These are phyloP conservation scores for Cryptosporidium ryanae DNA, from an alignment of 169 alveolate genomes.

Conservation along the genomic window DNA sequence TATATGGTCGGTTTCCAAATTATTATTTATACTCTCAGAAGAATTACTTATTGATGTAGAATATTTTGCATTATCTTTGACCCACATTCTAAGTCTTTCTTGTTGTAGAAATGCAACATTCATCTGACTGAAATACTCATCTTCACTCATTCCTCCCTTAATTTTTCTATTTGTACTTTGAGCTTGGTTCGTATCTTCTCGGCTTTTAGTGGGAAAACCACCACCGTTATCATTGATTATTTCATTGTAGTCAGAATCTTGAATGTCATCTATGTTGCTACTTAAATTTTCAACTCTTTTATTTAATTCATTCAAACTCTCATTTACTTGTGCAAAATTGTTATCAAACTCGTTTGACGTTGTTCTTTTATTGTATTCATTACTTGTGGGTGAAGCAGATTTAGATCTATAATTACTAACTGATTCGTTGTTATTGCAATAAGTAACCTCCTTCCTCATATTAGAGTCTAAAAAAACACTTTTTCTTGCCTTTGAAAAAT, in stretches of 20 bases:
- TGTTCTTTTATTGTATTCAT: neutral
- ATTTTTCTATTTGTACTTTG: neutral
- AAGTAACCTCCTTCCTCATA: neutral
- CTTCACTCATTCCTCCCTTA: neutral
- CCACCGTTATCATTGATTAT: constrained; percentile 2
- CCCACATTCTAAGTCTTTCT: constrained; percentile 72
- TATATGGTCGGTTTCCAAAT: constrained; percentile 54
- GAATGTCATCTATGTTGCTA: constrained; percentile 60
- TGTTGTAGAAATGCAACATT: constrained; percentile 70
- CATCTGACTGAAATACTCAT: constrained; percentile 2
- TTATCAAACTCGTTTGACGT: constrained; percentile 4
- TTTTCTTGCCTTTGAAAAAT: constrained; percentile 25
- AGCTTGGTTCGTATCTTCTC: neutral
- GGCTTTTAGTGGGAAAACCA: neutral
- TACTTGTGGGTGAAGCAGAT: constrained; percentile 40
- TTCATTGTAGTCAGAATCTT: constrained; percentile 22
- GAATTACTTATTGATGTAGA: constrained; percentile 16
- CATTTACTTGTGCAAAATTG: constrained; percentile 43
- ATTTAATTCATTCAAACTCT: constrained; percentile 27
- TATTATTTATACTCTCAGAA: constrained; percentile 19
- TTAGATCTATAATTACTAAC: neutral
- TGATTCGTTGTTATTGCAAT: neutral
- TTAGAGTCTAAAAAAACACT: neutral
- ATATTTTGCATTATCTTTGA: constrained; percentile 56
- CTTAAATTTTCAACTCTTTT: constrained; percentile 58